Percentiles rank a stretch among this genome's conserved stretches.
Evolutionary conservation across 2,329 filamentous ascomycete genomes (phyloP).

Genomic region (Botrytis galanthina): DNA sequence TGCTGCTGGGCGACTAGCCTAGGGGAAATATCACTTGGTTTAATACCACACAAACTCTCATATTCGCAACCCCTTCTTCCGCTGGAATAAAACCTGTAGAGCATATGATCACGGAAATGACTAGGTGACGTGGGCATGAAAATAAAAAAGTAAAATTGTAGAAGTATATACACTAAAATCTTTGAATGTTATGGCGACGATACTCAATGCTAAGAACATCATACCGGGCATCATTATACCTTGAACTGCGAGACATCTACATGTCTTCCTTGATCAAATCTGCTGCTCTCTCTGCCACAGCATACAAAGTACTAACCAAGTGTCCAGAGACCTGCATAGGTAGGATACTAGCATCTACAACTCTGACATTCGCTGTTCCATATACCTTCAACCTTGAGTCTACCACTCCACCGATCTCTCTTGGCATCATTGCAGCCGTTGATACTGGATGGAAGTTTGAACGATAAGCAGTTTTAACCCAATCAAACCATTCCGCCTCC

Average conservation of each 20-base stretch:
- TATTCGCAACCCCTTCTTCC: neutral
- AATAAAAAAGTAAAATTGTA: neutral
- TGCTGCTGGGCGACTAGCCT: neutral
- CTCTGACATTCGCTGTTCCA: slow-evolving; percentile 25
- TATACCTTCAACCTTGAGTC: slow-evolving; percentile 28
- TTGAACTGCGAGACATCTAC: neutral
- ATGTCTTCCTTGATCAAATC: slow-evolving; percentile 24
- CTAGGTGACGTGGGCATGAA: neutral
- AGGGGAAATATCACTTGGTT: neutral
- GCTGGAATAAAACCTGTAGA: neutral
- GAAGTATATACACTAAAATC: neutral
- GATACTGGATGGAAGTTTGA: slow-evolving; percentile 26
- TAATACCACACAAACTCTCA: neutral
- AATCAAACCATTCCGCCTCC: slow-evolving; percentile 17
- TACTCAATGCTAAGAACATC: neutral
- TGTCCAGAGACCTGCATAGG: slow-evolving; percentile 26
- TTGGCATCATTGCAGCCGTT: slow-evolving; percentile 28
- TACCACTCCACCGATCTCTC: slow-evolving; percentile 27
- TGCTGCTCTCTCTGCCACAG: slow-evolving; percentile 26
- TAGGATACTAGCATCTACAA: slow-evolving; percentile 29
- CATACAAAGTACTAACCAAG: slow-evolving; percentile 26
- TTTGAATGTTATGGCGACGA: no score
- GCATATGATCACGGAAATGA: neutral
- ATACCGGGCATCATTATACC: neutral
- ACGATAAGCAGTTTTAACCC: slow-evolving; percentile 12